Evolutionary conservation across 495 filamentous ascomycete genomes (phyloP), one percentile per base, ranked within the genome.

Genomic region (Daldinia decipiens): DNA sequence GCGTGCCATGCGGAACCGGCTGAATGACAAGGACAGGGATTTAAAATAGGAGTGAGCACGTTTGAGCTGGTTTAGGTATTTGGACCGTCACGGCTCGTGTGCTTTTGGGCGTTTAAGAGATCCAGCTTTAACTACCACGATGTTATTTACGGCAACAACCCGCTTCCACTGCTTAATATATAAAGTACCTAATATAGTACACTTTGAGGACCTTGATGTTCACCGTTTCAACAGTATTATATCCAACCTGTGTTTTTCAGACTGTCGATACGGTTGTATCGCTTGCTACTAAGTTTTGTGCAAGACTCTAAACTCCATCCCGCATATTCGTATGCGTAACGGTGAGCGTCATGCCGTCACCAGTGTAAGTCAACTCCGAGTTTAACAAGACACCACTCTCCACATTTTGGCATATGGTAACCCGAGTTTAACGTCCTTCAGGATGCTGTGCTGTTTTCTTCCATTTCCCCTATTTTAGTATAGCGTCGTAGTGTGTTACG

Each of bases 41-140:
- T 43, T 9, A 38, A 60, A 60, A 60, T 40, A 58, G 47, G 29
- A 29, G 64, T 70, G 67, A 70, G 67, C 67, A 65, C 19, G 50
- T 70, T 70, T 70, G 61, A 60, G 67, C 2, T 65, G 55, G 17
- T 70, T 70, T 34, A 32, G 3, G 32, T 34, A 8, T 50, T 26
- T 39, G 65, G 39, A 32, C 43, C 45, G 34, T 52, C 21, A 17
- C 58, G 66, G 67, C 24, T 36, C 52, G 43, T n/a, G 34, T 47
- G 9, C 17, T 19, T 4, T 47, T 47, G 3, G 43, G 19, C 39
- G 5, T 40, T 40, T 17, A 17, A 40, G 39, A n/a, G 1, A 17
- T 17, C 39, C n/a, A 17, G n/a, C 3, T 5, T 47, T 11, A 3
- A 21, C 43, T 47, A 12, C 3, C 5, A 5, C 8, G 13, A 4